Percentiles rank a stretch among this genome's conserved stretches.
phyloP scores from a whole-genome alignment of 108 stramenopile species.

The Pseudonitzschia multiseries region DNA sequence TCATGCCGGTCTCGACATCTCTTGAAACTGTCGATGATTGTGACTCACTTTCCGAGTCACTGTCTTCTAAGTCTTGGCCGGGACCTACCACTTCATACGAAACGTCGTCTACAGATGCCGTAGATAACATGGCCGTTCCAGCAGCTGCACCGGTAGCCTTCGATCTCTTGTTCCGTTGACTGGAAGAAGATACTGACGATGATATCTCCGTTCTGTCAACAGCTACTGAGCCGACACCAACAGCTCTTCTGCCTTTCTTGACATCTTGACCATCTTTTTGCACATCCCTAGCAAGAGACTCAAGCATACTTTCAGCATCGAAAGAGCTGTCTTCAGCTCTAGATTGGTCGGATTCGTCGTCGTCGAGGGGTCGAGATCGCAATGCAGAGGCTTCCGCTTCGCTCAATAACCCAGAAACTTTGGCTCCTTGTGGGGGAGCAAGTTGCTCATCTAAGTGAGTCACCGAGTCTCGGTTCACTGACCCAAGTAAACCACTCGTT shows the following conservation, averaged over 20 bases:
- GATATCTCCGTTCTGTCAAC: not conserved
- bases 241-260: not conserved
- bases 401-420: slow-evolving; percentile 25
- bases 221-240: not conserved
- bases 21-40: not conserved
- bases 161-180: not conserved
- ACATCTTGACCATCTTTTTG: no score
- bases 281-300: slow-evolving; percentile 23
- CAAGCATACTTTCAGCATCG: slow-evolving; percentile 35
- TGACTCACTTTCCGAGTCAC: not conserved
- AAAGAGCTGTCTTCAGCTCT: slow-evolving; percentile 32
- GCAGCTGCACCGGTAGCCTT: no score
- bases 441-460: slow-evolving; percentile 16
- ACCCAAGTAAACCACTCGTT: not conserved
- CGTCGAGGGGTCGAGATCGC: not conserved
- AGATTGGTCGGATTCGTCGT: slow-evolving; percentile 3
- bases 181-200: no score
- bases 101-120: not conserved
- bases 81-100: no score
- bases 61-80: slow-evolving; percentile 1
- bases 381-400: slow-evolving; percentile 30
- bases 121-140: not conserved
- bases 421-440: slow-evolving; percentile 10
- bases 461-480: slow-evolving; percentile 8
- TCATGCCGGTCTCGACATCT: not conserved